These are phyloP conservation scores for Lepiota subincarnata DNA, from an alignment of 768 basidiomycete genomes.

Conservation along the genomic window DNA sequence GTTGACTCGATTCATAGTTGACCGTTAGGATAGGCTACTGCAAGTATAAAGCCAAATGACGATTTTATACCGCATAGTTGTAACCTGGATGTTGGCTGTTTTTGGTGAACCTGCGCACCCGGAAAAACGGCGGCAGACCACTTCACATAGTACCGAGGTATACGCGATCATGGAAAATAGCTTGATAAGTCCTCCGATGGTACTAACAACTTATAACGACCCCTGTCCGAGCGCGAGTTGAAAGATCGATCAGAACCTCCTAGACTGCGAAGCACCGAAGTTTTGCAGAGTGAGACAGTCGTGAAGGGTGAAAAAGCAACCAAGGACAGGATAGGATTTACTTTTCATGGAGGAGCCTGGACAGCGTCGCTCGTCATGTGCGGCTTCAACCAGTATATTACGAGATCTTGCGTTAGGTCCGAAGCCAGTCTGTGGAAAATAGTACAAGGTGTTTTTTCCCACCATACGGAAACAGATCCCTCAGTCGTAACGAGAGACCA, in stretches of 20 bases:
- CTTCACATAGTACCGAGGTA: background rate
- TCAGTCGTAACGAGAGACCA: background rate
- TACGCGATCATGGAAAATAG: background rate
- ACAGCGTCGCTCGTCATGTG: background rate
- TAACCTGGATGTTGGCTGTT: too few species aligned
- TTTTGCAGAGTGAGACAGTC: background rate
- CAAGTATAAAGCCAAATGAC: background rate
- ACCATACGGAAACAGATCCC: background rate
- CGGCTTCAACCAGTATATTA: too few species aligned
- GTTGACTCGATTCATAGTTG: conserved; percentile 28
- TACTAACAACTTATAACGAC: background rate
- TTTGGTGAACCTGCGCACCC: background rate
- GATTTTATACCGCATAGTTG: background rate
- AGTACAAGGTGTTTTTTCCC: too few species aligned
- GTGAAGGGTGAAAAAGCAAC: background rate
- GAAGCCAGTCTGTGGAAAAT: too few species aligned
- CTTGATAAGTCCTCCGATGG: background rate
- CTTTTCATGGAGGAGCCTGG: background rate
- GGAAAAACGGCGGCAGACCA: conserved; percentile 3
- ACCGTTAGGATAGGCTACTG: background rate
- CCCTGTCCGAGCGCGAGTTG: background rate
- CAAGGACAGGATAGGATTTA: background rate
- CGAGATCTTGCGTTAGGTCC: background rate
- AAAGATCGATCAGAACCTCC: background rate
- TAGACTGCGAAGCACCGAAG: conserved; percentile 3